Conservation (phyloP, 1,284 basidiomycete genomes). For the Volvariella volvacea region DNA sequence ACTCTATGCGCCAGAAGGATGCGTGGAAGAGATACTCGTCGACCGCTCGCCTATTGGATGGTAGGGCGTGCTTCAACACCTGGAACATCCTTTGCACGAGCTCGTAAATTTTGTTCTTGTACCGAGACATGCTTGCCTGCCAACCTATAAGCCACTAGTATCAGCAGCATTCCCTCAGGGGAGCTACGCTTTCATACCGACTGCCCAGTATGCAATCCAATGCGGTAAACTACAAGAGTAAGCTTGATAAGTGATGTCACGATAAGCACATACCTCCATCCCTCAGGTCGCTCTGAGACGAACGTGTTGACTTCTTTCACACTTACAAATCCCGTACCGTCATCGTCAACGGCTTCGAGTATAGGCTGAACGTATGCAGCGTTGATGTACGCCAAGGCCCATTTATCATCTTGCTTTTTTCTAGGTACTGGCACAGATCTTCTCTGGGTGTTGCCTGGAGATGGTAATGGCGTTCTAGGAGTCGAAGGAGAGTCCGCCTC, state of each 20-base stretch:
- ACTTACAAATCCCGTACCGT: slow-evolving; percentile 39
- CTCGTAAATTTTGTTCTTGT: slow-evolving; percentile 20
- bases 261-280: slow-evolving; percentile 22
- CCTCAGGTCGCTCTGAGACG: slow-evolving; percentile 20
- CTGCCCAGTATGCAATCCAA: slow-evolving; percentile 43
- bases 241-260: not conserved
- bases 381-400: slow-evolving; percentile 33
- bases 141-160: slow-evolving; percentile 13
- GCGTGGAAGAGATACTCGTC: slow-evolving; percentile 28
- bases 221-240: slow-evolving; percentile 25
- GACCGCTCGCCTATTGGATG: slow-evolving; percentile 22
- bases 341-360: slow-evolving; percentile 42
- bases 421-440: slow-evolving; percentile 1
- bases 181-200: slow-evolving; percentile 19
- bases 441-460: slow-evolving; percentile 2
- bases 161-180: not conserved
- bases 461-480: slow-evolving; percentile 3
- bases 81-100: slow-evolving; percentile 24
- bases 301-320: slow-evolving; percentile 41
- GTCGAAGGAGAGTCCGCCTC: not conserved
- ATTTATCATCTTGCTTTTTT: slow-evolving; percentile 16
- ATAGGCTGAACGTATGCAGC: slow-evolving; percentile 34
- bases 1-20: slow-evolving; percentile 27
- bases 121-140: slow-evolving; percentile 21
- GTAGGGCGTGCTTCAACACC: slow-evolving; percentile 18